Conservation (phyloP, 768 basidiomycete species). For the Multifurca ochricompacta region DNA sequence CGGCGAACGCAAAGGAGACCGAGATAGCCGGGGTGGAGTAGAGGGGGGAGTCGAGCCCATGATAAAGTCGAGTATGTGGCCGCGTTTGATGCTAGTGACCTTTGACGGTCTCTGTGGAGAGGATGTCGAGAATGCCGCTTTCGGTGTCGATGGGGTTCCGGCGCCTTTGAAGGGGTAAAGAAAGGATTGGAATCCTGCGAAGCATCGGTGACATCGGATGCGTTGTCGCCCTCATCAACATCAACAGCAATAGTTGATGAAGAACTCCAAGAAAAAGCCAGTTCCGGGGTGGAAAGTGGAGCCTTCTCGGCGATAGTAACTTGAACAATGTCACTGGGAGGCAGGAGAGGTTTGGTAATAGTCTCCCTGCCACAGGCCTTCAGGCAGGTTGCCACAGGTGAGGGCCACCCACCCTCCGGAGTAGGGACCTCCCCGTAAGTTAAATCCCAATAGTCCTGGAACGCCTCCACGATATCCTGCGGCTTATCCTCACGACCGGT, state of each 20-base stretch:
- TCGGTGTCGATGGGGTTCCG: conserved; percentile 14
- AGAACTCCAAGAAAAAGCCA: conserved; percentile 8
- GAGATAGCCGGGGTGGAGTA: conserved; percentile 18
- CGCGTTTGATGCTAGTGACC: background rate
- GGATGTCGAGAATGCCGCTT: background rate
- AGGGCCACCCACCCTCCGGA: conserved; percentile 50
- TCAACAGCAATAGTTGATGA: conserved; percentile 15
- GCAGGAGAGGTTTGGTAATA: conserved; percentile 4
- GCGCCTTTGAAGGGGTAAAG: background rate
- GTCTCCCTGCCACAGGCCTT: conserved; percentile 17
- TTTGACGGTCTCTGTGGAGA: conserved; percentile 21
- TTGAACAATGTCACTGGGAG: background rate
- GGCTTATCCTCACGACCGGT: conserved; percentile 42
- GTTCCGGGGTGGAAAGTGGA: background rate
- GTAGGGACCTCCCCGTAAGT: conserved; percentile 35
- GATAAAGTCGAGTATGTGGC: conserved; percentile 13
- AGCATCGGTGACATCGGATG: conserved; percentile 3
- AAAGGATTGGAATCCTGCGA: conserved; percentile 8
- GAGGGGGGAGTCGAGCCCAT: conserved; percentile 5
- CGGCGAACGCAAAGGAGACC: conserved; percentile 24
- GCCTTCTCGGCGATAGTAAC: background rate
- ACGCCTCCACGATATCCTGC: conserved; percentile 38
- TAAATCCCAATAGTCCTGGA: conserved; percentile 54
- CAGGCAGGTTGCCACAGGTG: conserved; percentile 34
- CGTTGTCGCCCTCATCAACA: conserved; percentile 12